Conservation (phyloP, 148 eudicot species). For the Chenopodium suecicum region DNA sequence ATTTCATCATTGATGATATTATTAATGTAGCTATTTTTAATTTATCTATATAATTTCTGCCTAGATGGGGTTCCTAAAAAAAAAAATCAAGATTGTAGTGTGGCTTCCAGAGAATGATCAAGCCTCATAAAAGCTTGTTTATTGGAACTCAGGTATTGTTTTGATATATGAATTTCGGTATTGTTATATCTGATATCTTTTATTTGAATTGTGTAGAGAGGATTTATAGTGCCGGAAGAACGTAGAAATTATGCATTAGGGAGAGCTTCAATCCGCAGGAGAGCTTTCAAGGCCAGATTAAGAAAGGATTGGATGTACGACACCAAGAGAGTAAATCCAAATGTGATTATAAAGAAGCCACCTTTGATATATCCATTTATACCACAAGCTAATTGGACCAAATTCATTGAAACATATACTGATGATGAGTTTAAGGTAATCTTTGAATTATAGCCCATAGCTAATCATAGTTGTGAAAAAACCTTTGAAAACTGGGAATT, state of each 20-base stretch:
- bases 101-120: no score
- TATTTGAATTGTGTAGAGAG: background rate
- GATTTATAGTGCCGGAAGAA: background rate
- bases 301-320: background rate
- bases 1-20: no score
- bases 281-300: slow-evolving; percentile 3
- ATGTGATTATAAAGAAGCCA: background rate
- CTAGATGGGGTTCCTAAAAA: no score
- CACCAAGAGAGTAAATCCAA: background rate
- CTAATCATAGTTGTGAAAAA: no score
- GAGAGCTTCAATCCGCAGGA: background rate
- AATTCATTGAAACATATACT: background rate
- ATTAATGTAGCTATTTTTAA: no score
- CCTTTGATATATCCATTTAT: background rate
- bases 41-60: no score
- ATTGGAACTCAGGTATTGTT: no score
- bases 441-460: background rate
- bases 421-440: background rate
- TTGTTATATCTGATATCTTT: background rate
- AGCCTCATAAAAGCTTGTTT: no score
- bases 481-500: no score
- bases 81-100: no score
- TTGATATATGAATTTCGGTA: no score
- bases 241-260: background rate
- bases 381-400: background rate